Evolutionary conservation across 2,329 filamentous ascomycete genomes (phyloP).

Genomic region (Aspergillus fumigatus): DNA sequence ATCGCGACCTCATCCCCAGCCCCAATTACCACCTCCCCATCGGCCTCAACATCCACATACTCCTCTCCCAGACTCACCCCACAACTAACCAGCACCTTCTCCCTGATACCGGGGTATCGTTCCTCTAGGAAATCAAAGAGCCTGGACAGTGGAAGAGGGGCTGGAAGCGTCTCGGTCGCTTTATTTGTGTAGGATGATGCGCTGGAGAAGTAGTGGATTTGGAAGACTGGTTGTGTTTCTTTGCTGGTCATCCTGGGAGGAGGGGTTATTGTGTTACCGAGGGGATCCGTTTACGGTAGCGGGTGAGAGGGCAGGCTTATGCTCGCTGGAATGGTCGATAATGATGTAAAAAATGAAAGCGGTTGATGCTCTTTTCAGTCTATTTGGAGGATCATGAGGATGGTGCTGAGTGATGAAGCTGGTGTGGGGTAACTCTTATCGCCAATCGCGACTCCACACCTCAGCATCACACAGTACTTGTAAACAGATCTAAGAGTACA

Average conservation of each 20-base stretch:
- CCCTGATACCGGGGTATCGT: constrained; percentile 38
- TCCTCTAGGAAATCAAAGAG: constrained; percentile 38
- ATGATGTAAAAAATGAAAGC: background rate
- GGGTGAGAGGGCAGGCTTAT: background rate
- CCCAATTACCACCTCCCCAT: constrained; percentile 25
- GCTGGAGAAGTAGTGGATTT: constrained; percentile 45
- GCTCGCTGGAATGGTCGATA: background rate
- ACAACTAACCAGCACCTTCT: constrained; percentile 37
- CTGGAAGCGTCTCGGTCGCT: constrained; percentile 37
- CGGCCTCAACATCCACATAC: constrained; percentile 38
- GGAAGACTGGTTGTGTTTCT: constrained; percentile 26
- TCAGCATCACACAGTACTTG: background rate
- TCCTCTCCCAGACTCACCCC: constrained; percentile 41
- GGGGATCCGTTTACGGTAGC: background rate
- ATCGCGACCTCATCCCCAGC: constrained; percentile 42
- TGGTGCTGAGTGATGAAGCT: background rate
- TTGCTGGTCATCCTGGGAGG: background rate
- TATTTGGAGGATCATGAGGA: background rate
- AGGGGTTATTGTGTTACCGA: background rate
- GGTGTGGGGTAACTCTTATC: background rate
- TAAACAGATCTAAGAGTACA: background rate
- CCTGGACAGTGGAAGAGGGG: constrained; percentile 34
- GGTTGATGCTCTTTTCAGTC: background rate
- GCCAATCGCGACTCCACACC: background rate
- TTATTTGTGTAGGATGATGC: constrained; percentile 40